Base-by-base conservation (phyloP, 768 basidiomycete species). In the Asterophora lycoperdoides region DNA sequence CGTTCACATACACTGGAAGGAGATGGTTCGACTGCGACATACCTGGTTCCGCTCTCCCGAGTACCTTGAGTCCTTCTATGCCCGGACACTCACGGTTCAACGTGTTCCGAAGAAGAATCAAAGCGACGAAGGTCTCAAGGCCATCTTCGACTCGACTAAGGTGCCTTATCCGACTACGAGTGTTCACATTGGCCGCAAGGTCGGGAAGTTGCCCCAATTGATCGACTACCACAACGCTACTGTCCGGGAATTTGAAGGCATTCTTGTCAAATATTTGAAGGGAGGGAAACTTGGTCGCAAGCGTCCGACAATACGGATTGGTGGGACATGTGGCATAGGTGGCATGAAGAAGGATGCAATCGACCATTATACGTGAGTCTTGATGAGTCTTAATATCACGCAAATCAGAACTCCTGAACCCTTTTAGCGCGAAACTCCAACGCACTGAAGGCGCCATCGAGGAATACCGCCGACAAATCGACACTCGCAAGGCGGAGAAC, bases 181-280 rank as follows among this genome's bases (percentile, higher is more conserved):
- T 18, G 92, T 94, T 5, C 90, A 93, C 66, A 84, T 94, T 44
- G 87, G 92, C 18, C 83, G 92, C 17, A 81, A 80, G 56, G 86
- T 97, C 29, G 95, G 93, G 20, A 77, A 82, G 48, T 83, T 98
- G 13, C 93, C 96, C 0, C 84, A 92, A 51, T 72, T 96, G 48
- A 89, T 99, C 54, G 89, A 95, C 48, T 87, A 84, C 58, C 91
- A 94, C 66, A 98, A 98, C 65, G 71, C 83, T 46, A 86, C 91
- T n/a, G 95, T 99, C n/a, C 77, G 88, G 41, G 85, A 95, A 58
- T 80, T 98, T 49, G 96, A 99, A 64, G 75, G 80, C 32, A 77
- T 93, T 42, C 78, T 99, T 28, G 95, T 97, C 48, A 82, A 80
- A 46, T 97, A 96, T 64, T 78, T 97, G 51, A 93, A 92, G 58